Evolutionary conservation across 2,329 filamentous ascomycete genomes (phyloP).

Genomic region (Penicillium brevicompactum): DNA sequence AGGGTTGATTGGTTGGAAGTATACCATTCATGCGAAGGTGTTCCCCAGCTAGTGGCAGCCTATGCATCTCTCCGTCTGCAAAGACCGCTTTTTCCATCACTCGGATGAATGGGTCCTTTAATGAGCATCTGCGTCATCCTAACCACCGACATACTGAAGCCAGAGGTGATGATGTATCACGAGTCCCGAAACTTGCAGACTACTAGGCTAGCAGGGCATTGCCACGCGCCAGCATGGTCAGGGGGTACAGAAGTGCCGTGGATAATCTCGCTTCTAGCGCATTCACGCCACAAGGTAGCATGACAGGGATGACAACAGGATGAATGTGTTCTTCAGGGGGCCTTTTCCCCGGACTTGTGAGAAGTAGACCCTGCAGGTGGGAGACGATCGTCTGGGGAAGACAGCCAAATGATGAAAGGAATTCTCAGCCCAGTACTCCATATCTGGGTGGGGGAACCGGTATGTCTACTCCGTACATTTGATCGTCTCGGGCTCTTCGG

Average conservation of each 20-base stretch:
- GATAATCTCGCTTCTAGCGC: constrained; percentile 14
- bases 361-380: constrained; percentile 13
- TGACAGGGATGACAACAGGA: not conserved
- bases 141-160: constrained; percentile 15
- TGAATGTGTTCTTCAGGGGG: constrained; percentile 10
- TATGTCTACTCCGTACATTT: not conserved
- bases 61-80: not conserved
- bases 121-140: not conserved
- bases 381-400: constrained; percentile 17
- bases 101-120: not conserved
- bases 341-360: constrained; percentile 14
- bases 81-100: not conserved
- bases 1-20: not conserved
- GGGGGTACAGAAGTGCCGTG: constrained; percentile 10
- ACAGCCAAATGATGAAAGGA: not conserved
- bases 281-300: constrained; percentile 12
- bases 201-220: constrained; percentile 8
- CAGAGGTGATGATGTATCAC: not conserved
- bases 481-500: not conserved
- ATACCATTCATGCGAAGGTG: not conserved
- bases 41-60: not conserved
- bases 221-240: constrained; percentile 17
- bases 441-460: not conserved
- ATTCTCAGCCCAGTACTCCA: not conserved
- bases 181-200: constrained; percentile 1